Evolutionary conservation across 768 basidiomycete species (phyloP).

Genomic region (Hydnomerulius pinastri): DNA sequence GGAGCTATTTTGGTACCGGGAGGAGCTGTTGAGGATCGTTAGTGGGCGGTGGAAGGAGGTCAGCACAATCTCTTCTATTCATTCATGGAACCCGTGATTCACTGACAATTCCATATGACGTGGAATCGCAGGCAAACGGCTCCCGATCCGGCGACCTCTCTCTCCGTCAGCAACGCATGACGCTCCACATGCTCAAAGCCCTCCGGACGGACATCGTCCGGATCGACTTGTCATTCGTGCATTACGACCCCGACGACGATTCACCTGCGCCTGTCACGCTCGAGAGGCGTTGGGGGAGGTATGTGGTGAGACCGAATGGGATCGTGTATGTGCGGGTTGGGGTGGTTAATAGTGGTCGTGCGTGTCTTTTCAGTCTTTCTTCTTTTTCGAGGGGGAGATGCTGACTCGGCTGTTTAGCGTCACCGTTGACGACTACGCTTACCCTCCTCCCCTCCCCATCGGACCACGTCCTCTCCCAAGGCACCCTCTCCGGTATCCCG

Average conservation of each 20-base stretch:
- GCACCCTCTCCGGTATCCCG: conserved; percentile 58
- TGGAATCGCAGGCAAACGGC: conserved; percentile 77
- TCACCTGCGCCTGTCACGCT: conserved; percentile 14
- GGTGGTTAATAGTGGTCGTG: conserved; percentile 70
- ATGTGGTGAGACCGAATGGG: conserved; percentile 54
- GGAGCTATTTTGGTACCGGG: conserved; percentile 95
- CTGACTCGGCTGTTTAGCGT: conserved; percentile 40
- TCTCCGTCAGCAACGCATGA: conserved; percentile 76
- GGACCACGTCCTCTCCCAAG: conserved; percentile 72
- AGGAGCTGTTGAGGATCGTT: conserved; percentile 74
- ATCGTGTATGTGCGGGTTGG: conserved; percentile 60
- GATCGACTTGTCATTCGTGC: conserved; percentile 54
- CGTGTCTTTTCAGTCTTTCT: conserved; percentile 37
- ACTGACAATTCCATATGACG: too few relatives aligned
- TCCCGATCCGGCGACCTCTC: conserved; percentile 74
- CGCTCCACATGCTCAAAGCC: conserved; percentile 75
- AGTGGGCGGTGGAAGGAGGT: conserved; percentile 88
- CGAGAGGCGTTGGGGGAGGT: conserved; percentile 43
- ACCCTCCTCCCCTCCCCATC: conserved; percentile 58
- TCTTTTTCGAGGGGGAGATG: neutral
- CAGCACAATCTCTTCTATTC: conserved; percentile 20
- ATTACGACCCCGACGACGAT: conserved; percentile 25
- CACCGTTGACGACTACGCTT: conserved; percentile 51
- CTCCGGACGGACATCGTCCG: conserved; percentile 68
- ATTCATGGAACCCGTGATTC: neutral